Percentiles rank a stretch among this genome's conserved stretches.
These are phyloP conservation scores for Pseudocercospora musae DNA, from an alignment of 2,329 filamentous ascomycete species.

Conservation along the genomic window DNA sequence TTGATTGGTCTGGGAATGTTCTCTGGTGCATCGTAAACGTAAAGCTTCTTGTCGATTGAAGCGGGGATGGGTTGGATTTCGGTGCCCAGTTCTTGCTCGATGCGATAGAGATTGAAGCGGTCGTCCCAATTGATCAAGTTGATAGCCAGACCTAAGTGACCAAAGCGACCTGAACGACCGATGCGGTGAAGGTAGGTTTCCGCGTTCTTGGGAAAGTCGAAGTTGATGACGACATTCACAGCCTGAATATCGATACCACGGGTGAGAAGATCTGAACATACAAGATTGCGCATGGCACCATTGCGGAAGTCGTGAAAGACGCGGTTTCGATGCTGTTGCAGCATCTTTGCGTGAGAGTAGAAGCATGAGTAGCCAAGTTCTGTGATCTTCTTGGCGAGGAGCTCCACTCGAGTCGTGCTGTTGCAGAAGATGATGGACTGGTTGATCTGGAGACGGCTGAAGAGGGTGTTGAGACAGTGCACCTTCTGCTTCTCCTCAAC, in stretches of 20 bases:
- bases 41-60: constrained; percentile 94
- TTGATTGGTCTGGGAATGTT: constrained; percentile 82
- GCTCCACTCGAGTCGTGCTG: constrained; percentile 95
- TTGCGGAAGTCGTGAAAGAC: constrained; percentile 99
- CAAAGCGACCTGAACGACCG: constrained; percentile 93
- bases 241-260: constrained; percentile 99
- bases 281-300: constrained; percentile 93
- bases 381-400: constrained; percentile 98
- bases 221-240: constrained; percentile 99
- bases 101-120: constrained; percentile 97
- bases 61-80: constrained; percentile 96
- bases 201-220: constrained; percentile 98
- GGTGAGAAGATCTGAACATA: constrained; percentile 95
- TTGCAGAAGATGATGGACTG: constrained; percentile 99
- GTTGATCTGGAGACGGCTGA: constrained; percentile 98
- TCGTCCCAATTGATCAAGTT: constrained; percentile 99
- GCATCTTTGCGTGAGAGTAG: constrained; percentile 98
- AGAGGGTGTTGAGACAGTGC: constrained; percentile 96
- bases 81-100: constrained; percentile 93
- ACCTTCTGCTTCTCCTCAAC: constrained; percentile 99
- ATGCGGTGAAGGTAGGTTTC: constrained; percentile 99
- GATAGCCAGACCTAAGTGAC: constrained; percentile 94
- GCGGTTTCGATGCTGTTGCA: constrained; percentile 92
- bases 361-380: constrained; percentile 99
- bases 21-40: constrained; percentile 96